phyloP scores from a whole-genome alignment of 2,329 filamentous ascomycete genomes.

The Phaeomoniella chlamydospora region DNA sequence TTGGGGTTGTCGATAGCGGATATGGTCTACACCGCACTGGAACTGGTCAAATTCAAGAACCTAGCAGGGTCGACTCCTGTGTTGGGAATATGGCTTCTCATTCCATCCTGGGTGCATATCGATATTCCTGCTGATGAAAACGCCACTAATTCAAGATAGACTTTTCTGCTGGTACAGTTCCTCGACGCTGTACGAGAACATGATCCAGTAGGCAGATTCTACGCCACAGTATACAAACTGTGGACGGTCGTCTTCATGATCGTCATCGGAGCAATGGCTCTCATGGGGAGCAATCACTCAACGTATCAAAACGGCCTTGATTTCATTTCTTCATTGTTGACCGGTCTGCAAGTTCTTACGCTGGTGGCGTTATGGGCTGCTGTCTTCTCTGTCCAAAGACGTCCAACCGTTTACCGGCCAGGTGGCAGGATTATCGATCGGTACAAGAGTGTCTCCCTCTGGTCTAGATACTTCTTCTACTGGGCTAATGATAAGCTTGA shows the following conservation, averaged over 20 bases:
- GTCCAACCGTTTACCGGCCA: conserved; percentile 48
- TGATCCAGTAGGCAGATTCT: conserved; percentile 7
- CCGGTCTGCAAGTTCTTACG: conserved; percentile 10
- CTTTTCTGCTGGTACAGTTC: conserved; percentile 9
- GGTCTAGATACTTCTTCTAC: conserved; percentile 48
- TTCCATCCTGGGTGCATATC: conserved; percentile 47
- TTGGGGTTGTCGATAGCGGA: conserved; percentile 41
- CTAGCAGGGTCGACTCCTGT: conserved; percentile 24
- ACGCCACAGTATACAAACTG: conserved; percentile 7
- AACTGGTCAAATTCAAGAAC: conserved; percentile 9
- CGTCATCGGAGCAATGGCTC: conserved; percentile 9
- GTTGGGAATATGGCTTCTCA: conserved; percentile 45
- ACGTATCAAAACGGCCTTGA: conserved; percentile 5
- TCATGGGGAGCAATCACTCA: conserved; percentile 7
- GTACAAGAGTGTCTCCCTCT: conserved; percentile 46
- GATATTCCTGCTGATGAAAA: background rate
- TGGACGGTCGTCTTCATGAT: conserved; percentile 7
- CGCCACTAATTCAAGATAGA: conserved; percentile 4
- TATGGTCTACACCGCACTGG: conserved; percentile 35
- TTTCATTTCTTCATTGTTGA: conserved; percentile 8
- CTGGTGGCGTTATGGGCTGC: conserved; percentile 30
- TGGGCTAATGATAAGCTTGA: conserved; percentile 47
- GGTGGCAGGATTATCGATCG: conserved; percentile 47
- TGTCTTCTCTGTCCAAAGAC: conserved; percentile 45
- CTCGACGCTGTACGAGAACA: conserved; percentile 8